Evolutionary conservation across 2,329 filamentous ascomycete species (phyloP).

Genomic region (Alternaria sp.): DNA sequence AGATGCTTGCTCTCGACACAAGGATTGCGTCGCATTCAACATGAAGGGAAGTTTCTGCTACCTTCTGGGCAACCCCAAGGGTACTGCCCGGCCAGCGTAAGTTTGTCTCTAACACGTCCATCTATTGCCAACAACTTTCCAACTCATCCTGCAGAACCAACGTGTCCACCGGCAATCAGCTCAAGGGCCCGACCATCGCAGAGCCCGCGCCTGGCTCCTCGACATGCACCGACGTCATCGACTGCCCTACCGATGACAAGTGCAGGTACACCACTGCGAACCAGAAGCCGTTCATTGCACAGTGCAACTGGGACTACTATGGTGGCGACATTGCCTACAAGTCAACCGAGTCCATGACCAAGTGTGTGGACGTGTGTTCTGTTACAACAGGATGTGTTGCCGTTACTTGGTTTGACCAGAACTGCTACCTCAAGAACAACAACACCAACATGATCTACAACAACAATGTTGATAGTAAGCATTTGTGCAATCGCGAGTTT

Average conservation of each 20-base stretch:
- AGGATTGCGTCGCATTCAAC: conserved; percentile 13
- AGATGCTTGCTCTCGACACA: conserved; percentile 10
- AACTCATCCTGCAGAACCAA: background rate
- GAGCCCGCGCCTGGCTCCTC: conserved; percentile 1
- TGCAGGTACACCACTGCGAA: conserved; percentile 6
- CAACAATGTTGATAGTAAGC: conserved; percentile 3
- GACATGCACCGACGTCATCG: conserved; percentile 2
- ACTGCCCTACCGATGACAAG: conserved; percentile 8
- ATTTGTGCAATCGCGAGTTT: background rate
- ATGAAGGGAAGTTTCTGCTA: conserved; percentile 17
- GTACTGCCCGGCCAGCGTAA: conserved; percentile 3
- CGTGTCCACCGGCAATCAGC: conserved; percentile 3
- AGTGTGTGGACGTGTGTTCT: conserved; percentile 7
- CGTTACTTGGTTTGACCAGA: conserved; percentile 2
- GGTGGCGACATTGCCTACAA: conserved; percentile 8
- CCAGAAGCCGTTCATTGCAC: conserved; percentile 1
- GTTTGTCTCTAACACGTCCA: background rate
- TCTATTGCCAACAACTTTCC: background rate
- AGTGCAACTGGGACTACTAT: conserved; percentile 17
- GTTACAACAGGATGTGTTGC: conserved; percentile 1
- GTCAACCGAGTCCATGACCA: background rate
- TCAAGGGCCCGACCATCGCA: background rate
- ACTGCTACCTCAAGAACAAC: conserved; percentile 14
- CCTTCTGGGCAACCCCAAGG: conserved; percentile 11
- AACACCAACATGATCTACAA: conserved; percentile 4